Percentiles rank a stretch among this genome's conserved stretches.
phyloP scores from a whole-genome alignment of 2,329 filamentous ascomycete genomes.

The Sporothrix protearum region DNA sequence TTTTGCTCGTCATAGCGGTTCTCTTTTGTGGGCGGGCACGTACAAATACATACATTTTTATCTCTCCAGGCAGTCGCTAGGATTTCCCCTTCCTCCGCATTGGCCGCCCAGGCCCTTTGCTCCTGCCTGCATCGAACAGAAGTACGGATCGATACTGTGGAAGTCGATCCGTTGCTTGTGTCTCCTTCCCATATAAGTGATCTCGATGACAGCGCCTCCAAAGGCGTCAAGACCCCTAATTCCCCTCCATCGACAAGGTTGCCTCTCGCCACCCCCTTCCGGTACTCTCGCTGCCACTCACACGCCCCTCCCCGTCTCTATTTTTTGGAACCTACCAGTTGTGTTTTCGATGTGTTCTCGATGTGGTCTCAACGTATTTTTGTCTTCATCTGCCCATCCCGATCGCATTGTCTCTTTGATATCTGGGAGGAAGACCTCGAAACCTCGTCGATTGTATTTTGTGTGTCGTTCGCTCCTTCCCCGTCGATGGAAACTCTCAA shows the following conservation, averaged over 20 bases:
- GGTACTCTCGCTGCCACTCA: not conserved
- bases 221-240: constrained; percentile 2
- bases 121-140: not conserved
- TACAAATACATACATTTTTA: not conserved
- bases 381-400: not conserved
- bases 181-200: not conserved
- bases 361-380: not conserved
- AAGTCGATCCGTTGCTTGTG: not conserved
- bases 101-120: not conserved
- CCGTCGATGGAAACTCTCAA: not conserved
- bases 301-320: not conserved
- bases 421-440: not conserved
- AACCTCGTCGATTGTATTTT: not conserved
- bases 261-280: constrained; percentile 6
- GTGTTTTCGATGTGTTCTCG: not conserved
- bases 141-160: not conserved
- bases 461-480: not conserved
- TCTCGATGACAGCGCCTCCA: constrained; percentile 4
- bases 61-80: not conserved
- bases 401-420: not conserved
- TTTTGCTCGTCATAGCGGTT: not conserved
- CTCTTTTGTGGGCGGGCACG: not conserved
- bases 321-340: not conserved
- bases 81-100: not conserved
- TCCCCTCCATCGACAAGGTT: not conserved